These are phyloP conservation scores for Rasamsonia emersonii DNA, from an alignment of 2,329 filamentous ascomycete species.

Conservation along the genomic window DNA sequence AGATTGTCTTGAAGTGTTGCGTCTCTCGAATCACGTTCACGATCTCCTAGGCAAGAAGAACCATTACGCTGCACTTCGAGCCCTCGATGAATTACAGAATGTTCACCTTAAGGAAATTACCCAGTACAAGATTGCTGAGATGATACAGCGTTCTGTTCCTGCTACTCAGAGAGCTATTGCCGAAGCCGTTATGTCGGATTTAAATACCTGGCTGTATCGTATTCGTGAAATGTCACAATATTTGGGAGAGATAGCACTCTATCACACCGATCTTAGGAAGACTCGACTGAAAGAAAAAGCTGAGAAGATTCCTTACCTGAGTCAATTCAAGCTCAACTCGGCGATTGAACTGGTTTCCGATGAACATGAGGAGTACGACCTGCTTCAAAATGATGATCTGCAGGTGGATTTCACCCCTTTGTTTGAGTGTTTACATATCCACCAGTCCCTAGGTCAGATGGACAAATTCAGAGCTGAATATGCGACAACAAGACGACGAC, in stretches of 20 bases:
- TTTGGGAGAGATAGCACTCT: constrained; percentile 90
- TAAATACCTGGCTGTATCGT: constrained; percentile 93
- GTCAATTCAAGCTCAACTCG: constrained; percentile 86
- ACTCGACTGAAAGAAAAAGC: constrained; percentile 74
- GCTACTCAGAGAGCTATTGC: constrained; percentile 87
- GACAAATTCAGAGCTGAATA: constrained; percentile 90
- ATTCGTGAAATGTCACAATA: constrained; percentile 96
- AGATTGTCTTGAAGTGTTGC: constrained; percentile 84
- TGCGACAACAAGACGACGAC: constrained; percentile 76
- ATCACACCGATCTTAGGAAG: constrained; percentile 83
- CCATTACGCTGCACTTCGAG: constrained; percentile 89
- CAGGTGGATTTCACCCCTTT: constrained; percentile 91
- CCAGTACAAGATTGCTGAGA: constrained; percentile 86
- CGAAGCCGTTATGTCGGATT: constrained; percentile 90
- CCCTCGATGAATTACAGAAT: constrained; percentile 90
- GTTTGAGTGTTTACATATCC: constrained; percentile 92
- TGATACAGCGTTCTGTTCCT: constrained; percentile 93
- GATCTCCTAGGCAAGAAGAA: constrained; percentile 87
- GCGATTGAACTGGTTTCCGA: constrained; percentile 92
- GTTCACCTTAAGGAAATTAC: constrained; percentile 91
- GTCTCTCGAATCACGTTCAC: constrained; percentile 88
- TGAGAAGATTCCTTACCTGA: constrained; percentile 65
- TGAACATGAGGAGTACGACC: constrained; percentile 90
- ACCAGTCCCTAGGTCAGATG: constrained; percentile 84
- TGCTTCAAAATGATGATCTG: constrained; percentile 89